phyloP scores from a whole-genome alignment of 306 rosid genomes.

The Vigna hirtella region DNA sequence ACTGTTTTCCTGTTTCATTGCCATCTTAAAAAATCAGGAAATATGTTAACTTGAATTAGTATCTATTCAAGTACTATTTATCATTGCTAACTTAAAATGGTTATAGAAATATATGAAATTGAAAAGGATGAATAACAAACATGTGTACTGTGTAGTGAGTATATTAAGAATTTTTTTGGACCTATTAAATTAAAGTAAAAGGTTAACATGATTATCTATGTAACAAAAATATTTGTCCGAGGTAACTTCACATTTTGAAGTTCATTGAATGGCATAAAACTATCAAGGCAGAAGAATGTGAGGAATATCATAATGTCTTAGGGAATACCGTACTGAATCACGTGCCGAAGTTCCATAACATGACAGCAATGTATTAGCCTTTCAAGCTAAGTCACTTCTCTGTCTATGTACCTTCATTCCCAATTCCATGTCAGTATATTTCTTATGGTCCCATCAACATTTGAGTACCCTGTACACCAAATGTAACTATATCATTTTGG shows the following conservation, averaged over 20 bases:
- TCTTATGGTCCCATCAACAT: slow-evolving; percentile 42
- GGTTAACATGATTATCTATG: neutral
- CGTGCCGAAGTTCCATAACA: neutral
- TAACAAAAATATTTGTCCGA: neutral
- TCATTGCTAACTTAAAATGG: neutral
- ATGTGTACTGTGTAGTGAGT: neutral
- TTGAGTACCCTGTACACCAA: slow-evolving; percentile 20
- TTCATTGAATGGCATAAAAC: neutral
- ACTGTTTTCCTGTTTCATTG: neutral
- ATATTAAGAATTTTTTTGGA: neutral
- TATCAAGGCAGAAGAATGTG: neutral
- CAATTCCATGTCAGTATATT: slow-evolving; percentile 20
- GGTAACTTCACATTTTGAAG: neutral
- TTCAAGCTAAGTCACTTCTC: slow-evolving; percentile 42
- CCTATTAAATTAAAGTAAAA: neutral
- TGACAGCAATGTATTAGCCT: slow-evolving; percentile 36
- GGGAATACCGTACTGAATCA: neutral
- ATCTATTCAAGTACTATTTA: neutral
- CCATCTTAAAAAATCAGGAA: neutral
- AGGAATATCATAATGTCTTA: neutral
- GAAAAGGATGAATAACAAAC: neutral
- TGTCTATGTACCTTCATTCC: slow-evolving; percentile 15
- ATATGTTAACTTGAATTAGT: neutral
- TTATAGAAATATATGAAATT: neutral
- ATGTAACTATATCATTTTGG: neutral